Conservation (phyloP, 352 stramenopile genomes). For the Saprolegnia diclina region DNA sequence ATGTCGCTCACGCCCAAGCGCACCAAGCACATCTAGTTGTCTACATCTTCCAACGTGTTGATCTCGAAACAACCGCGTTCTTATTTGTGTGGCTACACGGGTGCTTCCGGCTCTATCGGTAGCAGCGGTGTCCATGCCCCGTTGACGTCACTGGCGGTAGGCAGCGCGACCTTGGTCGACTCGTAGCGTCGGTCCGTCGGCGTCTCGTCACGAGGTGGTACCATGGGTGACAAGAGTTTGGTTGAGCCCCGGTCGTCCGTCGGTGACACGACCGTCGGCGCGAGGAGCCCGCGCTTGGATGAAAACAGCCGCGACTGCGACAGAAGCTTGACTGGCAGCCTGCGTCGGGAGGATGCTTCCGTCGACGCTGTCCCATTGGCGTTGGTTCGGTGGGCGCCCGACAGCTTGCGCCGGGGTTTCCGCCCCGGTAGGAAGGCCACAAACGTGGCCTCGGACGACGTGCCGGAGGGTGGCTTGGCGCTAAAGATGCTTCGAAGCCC, state of each 20-base stretch:
- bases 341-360: not conserved
- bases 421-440: slow-evolving; percentile 4
- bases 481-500: slow-evolving; percentile 22
- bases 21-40: slow-evolving; percentile 10
- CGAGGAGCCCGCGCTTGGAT: no score
- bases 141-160: not conserved
- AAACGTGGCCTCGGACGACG: slow-evolving; percentile 18
- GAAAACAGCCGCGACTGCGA: not conserved
- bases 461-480: slow-evolving; percentile 1
- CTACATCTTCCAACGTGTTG: not conserved
- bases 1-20: slow-evolving; percentile 21
- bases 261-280: no score
- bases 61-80: not conserved
- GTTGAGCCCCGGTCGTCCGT: no score
- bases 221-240: no score
- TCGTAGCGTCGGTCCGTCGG: not conserved
- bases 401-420: not conserved
- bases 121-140: not conserved
- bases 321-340: not conserved
- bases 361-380: no score
- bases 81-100: not conserved
- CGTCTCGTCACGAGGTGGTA: no score
- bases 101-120: not conserved
- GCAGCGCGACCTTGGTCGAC: not conserved
- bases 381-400: no score